Evolutionary conservation across 2,329 filamentous ascomycete species (phyloP).

Genomic region (Verticillium tricorpus): DNA sequence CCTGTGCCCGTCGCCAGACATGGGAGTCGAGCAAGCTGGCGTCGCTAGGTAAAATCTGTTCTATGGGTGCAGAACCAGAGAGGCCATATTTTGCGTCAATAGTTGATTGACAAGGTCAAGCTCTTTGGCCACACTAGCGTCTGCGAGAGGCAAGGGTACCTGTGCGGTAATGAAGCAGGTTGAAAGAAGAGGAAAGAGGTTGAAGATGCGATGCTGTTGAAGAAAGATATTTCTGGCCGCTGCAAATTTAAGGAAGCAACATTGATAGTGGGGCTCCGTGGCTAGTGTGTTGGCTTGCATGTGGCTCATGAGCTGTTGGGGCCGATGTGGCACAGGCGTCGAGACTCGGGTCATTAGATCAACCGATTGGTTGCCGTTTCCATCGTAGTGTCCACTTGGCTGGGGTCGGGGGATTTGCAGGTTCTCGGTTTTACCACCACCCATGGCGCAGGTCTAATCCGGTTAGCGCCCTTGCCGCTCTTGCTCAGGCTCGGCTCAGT

Average conservation of each 20-base stretch:
- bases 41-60: too few relatives aligned
- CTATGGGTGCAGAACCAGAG: too few relatives aligned
- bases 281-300: background rate
- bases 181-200: background rate
- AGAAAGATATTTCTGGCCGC: background rate
- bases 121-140: too few relatives aligned
- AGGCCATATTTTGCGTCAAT: too few relatives aligned
- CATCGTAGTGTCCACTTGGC: background rate
- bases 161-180: too few relatives aligned
- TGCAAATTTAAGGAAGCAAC: background rate
- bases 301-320: background rate
- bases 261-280: background rate
- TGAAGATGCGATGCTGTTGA: background rate
- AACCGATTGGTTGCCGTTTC: background rate
- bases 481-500: slow-evolving; percentile 1
- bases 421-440: background rate
- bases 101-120: too few relatives aligned
- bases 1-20: background rate
- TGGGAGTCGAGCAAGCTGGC: too few relatives aligned
- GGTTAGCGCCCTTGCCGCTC: background rate
- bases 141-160: too few relatives aligned
- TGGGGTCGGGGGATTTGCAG: background rate
- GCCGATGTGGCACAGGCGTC: background rate
- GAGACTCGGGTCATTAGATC: background rate
- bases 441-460: background rate